A percentile compares a stretch with the other conserved stretches of the same genome.
phyloP scores from a whole-genome alignment of 2,329 filamentous ascomycete genomes.

The Cercospora berteroae region DNA sequence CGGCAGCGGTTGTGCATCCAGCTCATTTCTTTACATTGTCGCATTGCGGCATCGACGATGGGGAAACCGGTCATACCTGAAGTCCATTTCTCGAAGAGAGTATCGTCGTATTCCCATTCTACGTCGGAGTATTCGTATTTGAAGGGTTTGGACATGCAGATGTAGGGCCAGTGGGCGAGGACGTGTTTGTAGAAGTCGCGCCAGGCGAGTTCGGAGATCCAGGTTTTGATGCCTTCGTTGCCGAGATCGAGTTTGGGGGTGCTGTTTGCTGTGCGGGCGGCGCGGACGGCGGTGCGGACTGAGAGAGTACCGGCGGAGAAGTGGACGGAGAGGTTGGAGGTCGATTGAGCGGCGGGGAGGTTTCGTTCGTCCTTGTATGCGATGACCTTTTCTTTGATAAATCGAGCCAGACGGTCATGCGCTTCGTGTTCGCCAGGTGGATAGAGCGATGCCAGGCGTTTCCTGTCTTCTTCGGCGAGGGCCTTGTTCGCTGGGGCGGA shows the following conservation, averaged over 20 bases:
- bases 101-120: constrained; percentile 71
- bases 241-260: constrained; percentile 65
- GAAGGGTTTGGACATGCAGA: constrained; percentile 75
- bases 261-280: constrained; percentile 62
- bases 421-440: constrained; percentile 76
- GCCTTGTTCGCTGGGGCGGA: constrained; percentile 61
- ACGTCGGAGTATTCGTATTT: constrained; percentile 84
- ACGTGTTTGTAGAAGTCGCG: constrained; percentile 87
- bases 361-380: constrained; percentile 66
- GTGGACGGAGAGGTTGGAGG: constrained; percentile 70
- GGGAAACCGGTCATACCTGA: constrained; percentile 74
- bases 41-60: constrained; percentile 83
- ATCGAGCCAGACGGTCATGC: constrained; percentile 60
- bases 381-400: constrained; percentile 62
- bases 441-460: constrained; percentile 61
- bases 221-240: constrained; percentile 63
- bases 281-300: constrained; percentile 63
- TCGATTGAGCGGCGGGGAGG: constrained; percentile 60
- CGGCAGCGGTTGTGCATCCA: constrained; percentile 85
- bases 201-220: constrained; percentile 85
- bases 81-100: constrained; percentile 71
- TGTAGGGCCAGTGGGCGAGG: constrained; percentile 78
- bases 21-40: constrained; percentile 65
- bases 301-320: constrained; percentile 67
- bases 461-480: constrained; percentile 58